Evolutionary conservation across 768 basidiomycete species (phyloP).

Genomic region (Lactarius tabidus): DNA sequence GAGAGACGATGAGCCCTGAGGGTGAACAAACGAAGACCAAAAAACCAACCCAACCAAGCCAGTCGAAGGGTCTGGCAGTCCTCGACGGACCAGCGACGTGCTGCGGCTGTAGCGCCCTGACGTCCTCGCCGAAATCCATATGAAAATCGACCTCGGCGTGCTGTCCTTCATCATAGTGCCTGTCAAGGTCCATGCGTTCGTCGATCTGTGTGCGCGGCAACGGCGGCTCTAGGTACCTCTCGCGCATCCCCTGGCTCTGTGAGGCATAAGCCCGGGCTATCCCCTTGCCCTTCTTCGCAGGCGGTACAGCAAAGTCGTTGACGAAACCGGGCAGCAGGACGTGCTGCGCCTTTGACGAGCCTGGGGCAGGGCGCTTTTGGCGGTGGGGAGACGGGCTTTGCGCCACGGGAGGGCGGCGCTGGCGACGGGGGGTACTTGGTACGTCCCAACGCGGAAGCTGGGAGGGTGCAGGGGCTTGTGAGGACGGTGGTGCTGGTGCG

Average conservation of each 20-base stretch:
- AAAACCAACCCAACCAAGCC: conserved; percentile 21
- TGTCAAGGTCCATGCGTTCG: conserved; percentile 16
- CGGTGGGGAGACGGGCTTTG: conserved; percentile 1
- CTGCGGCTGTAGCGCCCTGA: neutral
- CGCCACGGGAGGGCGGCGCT: neutral
- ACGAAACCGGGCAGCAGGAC: conserved; percentile 21
- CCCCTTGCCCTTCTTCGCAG: conserved; percentile 11
- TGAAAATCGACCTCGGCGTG: neutral
- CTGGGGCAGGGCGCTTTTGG: neutral
- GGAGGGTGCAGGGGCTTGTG: neutral
- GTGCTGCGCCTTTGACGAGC: conserved; percentile 1
- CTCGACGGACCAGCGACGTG: neutral
- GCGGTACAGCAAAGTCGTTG: conserved; percentile 15
- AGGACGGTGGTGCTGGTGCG: neutral
- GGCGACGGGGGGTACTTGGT: conserved; percentile 1
- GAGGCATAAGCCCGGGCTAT: conserved; percentile 1
- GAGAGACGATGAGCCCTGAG: neutral
- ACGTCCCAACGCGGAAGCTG: conserved; percentile 11
- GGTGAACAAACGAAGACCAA: too few species aligned
- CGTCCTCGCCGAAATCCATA: conserved; percentile 5
- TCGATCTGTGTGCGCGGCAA: neutral
- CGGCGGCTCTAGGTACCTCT: neutral
- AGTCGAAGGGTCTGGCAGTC: conserved; percentile 10
- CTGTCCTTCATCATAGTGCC: neutral
- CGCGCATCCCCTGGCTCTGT: conserved; percentile 11